Base-by-base conservation (phyloP, 1,284 basidiomycete genomes). In the Abortiporus biennis region DNA sequence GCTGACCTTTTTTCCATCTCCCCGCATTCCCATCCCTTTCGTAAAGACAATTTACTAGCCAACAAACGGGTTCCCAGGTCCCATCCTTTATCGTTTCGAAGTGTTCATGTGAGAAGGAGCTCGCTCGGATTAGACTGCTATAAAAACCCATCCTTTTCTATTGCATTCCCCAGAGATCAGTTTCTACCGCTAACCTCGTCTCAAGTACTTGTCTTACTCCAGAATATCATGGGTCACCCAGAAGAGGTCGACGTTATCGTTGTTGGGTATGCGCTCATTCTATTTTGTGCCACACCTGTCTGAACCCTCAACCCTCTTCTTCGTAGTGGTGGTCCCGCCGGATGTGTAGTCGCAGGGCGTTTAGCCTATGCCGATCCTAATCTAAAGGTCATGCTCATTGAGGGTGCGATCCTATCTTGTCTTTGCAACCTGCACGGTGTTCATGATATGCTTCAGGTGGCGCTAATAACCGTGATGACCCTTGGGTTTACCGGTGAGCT, bases 211-310 rank as follows among this genome's bases (percentile, higher is more conserved):
- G 12, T 30, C 20, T 30, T 17, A 8, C 8, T 29, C 35, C 23
- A 23, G 20, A 6, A 12, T 11, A 5, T 36, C 24, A 71, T 68
- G 65, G 66, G 63, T 47, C 79, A 80, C 54, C 79, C 78, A 46
- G 70, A 82, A 55, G 81, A 84, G 71, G 82, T 85, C 60, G 82
- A 84, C 64, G 67, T 85, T 48, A 82, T 85, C 51, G 78, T 85
- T 39, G 63, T 59, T 46, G 72, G 70, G 70, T 70, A 50, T 42
- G 64, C 46, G 38, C 17, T 29, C 11, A 17, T 16, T 22, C 42
- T 41, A 24, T 21, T 21, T 42, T 22, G 19, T n/a, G 1, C 12
- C 4, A 19, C 27, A 21, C 6, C 16, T 45, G 16, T 31, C 8
- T 3, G 2, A n/a, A n/a, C 35, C 22, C 25, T 47, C 49, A 41